Evolutionary conservation across 257 asterid genomes (phyloP), one percentile per base, ranked within the genome.

Genomic region (Euphrasia confusa): DNA sequence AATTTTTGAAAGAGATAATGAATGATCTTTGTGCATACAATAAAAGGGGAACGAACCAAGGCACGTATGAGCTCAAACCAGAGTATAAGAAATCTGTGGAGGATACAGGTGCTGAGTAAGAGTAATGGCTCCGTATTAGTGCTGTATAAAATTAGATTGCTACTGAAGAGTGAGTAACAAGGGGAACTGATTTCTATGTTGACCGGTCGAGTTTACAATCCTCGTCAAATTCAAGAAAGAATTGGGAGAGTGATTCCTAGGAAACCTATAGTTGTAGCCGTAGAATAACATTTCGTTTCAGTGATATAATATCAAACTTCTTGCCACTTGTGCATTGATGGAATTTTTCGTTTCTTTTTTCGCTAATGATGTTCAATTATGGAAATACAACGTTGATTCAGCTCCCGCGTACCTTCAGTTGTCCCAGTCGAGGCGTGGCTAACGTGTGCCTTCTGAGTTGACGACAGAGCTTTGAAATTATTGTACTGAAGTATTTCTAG

Each of bases 61-160:
- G 97, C 67, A 87, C 92, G 24, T 87, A 87, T 67, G 96, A 89
- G 87, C 89, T 89, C 49, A 92, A 89, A 77, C 88, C 97, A 40
- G 97, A 84, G 84, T 92, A 86, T 61, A 89, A 83, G 79, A 89
- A 81, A 68, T 86, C 96, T 69, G 96, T 50, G 0, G 95, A 82
- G 80, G 96, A 83, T 72, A 73, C 96, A 75, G 92, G 83, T 75
- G 86, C 83, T 66, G 88, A 84, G 33, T 73, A 78, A 78, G 88
- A 84, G 33, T 73, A 78, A 78, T 68, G 67, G 61, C 60, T 64
- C 56, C 42, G 24, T 65, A 14, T 24, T 7, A 10, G 54, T 70
- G 50, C 72, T 74, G 79, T 72, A 67, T 42, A 67, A 63, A 77
- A 53, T 17, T 53, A 13, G 54, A 44, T 44, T 13, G 49, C 49